Base-by-base conservation (phyloP, 2,329 filamentous ascomycete species). In the Xylariaceae sp. region DNA sequence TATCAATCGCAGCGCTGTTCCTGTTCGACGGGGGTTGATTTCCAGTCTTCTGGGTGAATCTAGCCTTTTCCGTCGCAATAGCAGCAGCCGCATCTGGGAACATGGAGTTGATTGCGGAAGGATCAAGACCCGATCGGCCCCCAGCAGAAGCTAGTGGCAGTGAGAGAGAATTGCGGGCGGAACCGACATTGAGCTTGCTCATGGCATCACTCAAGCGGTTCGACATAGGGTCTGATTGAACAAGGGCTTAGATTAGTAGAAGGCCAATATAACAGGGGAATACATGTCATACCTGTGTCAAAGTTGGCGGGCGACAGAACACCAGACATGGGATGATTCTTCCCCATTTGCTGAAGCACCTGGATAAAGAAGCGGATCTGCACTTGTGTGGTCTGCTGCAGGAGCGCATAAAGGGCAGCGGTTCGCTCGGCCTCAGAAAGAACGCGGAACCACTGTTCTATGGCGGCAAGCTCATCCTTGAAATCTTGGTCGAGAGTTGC, bases 361-460 rank as follows among this genome's bases (percentile, higher is more conserved):
- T 97, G 93, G 68, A 97, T 97, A 77, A 99, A 99, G 81, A 99
- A 99, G 57, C 94, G 88, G 72, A 97, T 96, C 78, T 99, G 94
- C 62, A 99, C 93, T 77, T 97, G 94, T 3, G 94, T 99, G 4
- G 94, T 97, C 81, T 99, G 94, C 79, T 99, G 94, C 61, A 99
- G 82, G 68, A 99, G 80, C 62, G 94, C 93, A 74, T 99, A 99
- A 60, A 97, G 78, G 53, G 94, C 94, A 63, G 94, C 94, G 17
- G 94, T 99, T 64, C 94, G 85, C 77, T 99, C 94, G 34, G 94
- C 92, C 77, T 97, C 94, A 72, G 93, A 97, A 65, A 99, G 80
- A 56, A 99, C 94, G 63, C 92, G 88, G 76, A 99, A 99, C 94
- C 94, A 99, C 80, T 99, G 94, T 78, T 99, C 94, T 72, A 99